phyloP scores from a whole-genome alignment of 306 rosid species.

The Aeschynomene evenia region DNA sequence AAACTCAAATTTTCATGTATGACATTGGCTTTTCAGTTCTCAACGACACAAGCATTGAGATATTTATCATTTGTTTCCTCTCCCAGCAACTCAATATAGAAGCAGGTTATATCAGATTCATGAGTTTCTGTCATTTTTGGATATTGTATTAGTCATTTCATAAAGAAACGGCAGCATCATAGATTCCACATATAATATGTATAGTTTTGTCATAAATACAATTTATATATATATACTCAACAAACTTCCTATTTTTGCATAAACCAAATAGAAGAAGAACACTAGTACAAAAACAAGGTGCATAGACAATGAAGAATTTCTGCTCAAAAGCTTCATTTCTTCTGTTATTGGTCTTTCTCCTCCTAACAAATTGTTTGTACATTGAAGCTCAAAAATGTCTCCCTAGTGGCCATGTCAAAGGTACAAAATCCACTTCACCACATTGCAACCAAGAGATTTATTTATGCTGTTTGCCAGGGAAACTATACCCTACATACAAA shows the following conservation, averaged over 20 bases:
- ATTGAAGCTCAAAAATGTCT: constrained; percentile 24
- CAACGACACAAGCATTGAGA: neutral
- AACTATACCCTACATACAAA: constrained; percentile 24
- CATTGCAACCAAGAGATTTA: constrained; percentile 35
- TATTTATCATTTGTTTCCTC: neutral
- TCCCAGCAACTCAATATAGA: neutral
- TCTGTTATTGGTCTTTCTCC: neutral
- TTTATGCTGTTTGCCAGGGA: constrained; percentile 34
- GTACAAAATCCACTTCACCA: constrained; percentile 15
- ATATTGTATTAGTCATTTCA: neutral
- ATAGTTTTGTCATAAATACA: no score
- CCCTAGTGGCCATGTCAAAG: constrained; percentile 18
- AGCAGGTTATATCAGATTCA: neutral
- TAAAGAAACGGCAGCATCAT: neutral
- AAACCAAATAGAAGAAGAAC: neutral
- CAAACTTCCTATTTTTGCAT: neutral
- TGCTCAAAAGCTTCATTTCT: neutral
- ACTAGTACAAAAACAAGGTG: neutral
- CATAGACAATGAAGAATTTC: constrained; percentile 15
- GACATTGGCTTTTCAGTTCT: neutral
- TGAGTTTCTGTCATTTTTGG: neutral
- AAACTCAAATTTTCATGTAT: no score
- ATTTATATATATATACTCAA: neutral
- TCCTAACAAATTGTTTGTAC: neutral
- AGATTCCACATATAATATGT: neutral